Conservation (phyloP, 345 rosid species). For the Pistacia atlantica region DNA sequence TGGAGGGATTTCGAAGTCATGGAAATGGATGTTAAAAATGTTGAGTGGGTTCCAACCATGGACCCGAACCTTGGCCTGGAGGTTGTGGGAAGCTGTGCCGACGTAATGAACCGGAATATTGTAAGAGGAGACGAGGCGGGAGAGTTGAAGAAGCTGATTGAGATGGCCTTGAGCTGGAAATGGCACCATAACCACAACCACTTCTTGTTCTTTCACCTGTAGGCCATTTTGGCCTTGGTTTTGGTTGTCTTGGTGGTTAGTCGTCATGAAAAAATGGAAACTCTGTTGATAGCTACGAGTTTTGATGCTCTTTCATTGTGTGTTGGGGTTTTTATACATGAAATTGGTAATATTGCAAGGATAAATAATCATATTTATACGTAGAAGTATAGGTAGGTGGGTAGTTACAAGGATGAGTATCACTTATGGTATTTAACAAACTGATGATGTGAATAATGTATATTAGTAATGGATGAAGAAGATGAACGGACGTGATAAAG, state of each 20-base stretch:
- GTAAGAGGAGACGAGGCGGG: slow-evolving; percentile 39
- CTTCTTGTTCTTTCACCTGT: slow-evolving; percentile 7
- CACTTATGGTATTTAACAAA: too few species aligned
- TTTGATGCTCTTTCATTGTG: background rate
- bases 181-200: slow-evolving; percentile 49
- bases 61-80: slow-evolving; percentile 39
- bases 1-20: slow-evolving; percentile 36
- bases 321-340: background rate
- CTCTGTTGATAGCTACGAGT: background rate
- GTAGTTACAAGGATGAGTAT: too few species aligned
- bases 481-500: too few species aligned
- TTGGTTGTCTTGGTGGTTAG: slow-evolving; percentile 4
- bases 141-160: slow-evolving; percentile 59
- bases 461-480: too few species aligned
- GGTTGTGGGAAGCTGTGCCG: slow-evolving; percentile 44
- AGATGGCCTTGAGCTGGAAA: slow-evolving; percentile 64
- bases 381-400: too few species aligned
- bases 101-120: slow-evolving; percentile 45
- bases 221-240: background rate
- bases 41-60: slow-evolving; percentile 34
- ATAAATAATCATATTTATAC: too few species aligned
- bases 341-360: too few species aligned
- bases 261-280: background rate
- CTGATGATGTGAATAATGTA: too few species aligned
- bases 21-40: slow-evolving; percentile 32